phyloP scores from a whole-genome alignment of 768 basidiomycete species.

The Pleurotus tuoliensis region DNA sequence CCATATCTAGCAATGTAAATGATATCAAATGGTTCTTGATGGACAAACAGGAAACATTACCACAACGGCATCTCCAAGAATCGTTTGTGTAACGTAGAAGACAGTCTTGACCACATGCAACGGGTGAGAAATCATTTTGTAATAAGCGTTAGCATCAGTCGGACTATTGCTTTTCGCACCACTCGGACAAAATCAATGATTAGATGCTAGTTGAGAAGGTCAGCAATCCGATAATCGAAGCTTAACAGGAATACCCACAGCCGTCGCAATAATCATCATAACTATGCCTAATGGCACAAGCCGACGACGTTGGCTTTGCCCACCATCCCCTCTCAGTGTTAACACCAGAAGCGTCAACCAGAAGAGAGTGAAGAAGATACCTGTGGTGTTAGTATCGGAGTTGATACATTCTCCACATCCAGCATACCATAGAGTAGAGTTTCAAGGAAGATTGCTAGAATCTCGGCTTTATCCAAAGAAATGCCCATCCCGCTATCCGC shows the following conservation, averaged over 20 bases:
- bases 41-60: neutral
- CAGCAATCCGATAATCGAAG: too few relatives aligned
- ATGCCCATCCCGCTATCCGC: too few relatives aligned
- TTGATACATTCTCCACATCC: too few relatives aligned
- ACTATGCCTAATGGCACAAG: too few relatives aligned
- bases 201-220: neutral
- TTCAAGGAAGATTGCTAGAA: too few relatives aligned
- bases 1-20: neutral
- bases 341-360: too few relatives aligned
- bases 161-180: neutral
- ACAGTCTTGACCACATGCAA: neutral
- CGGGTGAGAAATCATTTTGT: neutral
- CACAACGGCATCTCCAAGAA: neutral
- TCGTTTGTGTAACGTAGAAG: neutral
- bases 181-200: neutral
- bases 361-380: too few relatives aligned
- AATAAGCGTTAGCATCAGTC: neutral
- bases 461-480: too few relatives aligned
- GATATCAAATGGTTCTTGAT: neutral
- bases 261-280: neutral
- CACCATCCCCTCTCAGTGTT: too few relatives aligned
- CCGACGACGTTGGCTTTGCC: too few relatives aligned
- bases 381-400: too few relatives aligned
- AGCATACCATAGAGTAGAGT: too few relatives aligned
- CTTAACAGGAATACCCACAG: neutral